phyloP scores from a whole-genome alignment of 257 asterid species.

The Solanum habrochaites region DNA sequence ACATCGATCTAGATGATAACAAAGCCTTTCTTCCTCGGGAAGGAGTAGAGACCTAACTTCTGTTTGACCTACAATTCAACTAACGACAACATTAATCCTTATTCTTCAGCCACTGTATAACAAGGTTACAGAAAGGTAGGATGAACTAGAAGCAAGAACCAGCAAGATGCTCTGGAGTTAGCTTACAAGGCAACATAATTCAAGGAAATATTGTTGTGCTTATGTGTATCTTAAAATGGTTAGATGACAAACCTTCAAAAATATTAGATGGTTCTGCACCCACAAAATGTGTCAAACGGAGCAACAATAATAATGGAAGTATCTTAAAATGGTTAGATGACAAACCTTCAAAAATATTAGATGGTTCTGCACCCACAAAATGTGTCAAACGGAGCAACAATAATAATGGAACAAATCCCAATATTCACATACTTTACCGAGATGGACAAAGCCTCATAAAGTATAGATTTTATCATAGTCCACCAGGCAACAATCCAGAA shows the following conservation, averaged over 20 bases:
- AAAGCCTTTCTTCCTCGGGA: no score
- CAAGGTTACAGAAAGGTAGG: not conserved
- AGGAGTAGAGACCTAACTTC: no score
- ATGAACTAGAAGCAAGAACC: not conserved
- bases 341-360: not conserved
- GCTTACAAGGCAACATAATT: not conserved
- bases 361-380: not conserved
- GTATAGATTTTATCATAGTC: not conserved
- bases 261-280: not conserved
- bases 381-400: not conserved
- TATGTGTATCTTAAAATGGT: not conserved
- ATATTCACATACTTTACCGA: not conserved
- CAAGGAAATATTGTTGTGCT: not conserved
- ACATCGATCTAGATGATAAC: no score
- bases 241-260: not conserved
- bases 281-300: not conserved
- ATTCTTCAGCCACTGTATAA: not conserved
- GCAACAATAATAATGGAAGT: not conserved
- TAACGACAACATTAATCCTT: not conserved
- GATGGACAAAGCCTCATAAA: not conserved
- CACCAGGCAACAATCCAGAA: not conserved
- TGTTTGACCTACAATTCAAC: not conserved
- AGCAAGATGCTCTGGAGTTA: not conserved
- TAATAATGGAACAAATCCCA: not conserved
- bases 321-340: not conserved